These are phyloP conservation scores for Cryptococcus sp. DNA, from an alignment of 1,284 basidiomycete species.

Conservation along the genomic window DNA sequence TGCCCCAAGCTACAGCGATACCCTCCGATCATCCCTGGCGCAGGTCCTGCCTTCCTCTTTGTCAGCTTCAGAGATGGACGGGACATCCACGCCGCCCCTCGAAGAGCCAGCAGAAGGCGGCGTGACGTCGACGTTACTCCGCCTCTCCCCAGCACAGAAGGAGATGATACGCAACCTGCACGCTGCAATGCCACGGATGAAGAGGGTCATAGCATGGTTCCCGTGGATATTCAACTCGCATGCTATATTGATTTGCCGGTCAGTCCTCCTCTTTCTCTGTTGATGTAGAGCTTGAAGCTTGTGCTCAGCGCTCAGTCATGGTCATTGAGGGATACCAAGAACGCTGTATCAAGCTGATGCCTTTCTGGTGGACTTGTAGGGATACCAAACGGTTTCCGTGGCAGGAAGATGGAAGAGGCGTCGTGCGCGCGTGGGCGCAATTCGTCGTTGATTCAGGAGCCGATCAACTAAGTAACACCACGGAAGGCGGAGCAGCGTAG, in stretches of 20 bases:
- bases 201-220: constrained; percentile 47
- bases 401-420: constrained; percentile 7
- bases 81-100: constrained; percentile 15
- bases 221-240: constrained; percentile 47
- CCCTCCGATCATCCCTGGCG: too few species aligned
- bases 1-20: too few species aligned
- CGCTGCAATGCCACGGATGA: constrained; percentile 30
- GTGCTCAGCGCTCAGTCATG: not conserved
- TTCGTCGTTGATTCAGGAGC: constrained; percentile 9
- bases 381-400: not conserved
- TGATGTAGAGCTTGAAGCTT: not conserved
- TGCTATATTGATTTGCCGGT: constrained; percentile 44
- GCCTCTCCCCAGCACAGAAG: constrained; percentile 36
- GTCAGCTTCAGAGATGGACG: not conserved
- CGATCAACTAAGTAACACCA: too few species aligned
- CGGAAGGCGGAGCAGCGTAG: too few species aligned
- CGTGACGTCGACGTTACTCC: constrained; percentile 11
- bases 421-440: constrained; percentile 22
- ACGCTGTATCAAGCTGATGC: too few species aligned
- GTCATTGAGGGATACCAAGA: not conserved
- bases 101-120: constrained; percentile 10
- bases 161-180: constrained; percentile 38
- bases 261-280: constrained; percentile 10
- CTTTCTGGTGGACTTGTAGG: not conserved
- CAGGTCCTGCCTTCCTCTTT: not conserved